These are phyloP conservation scores for Extremus antarcticus DNA, from an alignment of 495 filamentous ascomycete species.

Conservation along the genomic window DNA sequence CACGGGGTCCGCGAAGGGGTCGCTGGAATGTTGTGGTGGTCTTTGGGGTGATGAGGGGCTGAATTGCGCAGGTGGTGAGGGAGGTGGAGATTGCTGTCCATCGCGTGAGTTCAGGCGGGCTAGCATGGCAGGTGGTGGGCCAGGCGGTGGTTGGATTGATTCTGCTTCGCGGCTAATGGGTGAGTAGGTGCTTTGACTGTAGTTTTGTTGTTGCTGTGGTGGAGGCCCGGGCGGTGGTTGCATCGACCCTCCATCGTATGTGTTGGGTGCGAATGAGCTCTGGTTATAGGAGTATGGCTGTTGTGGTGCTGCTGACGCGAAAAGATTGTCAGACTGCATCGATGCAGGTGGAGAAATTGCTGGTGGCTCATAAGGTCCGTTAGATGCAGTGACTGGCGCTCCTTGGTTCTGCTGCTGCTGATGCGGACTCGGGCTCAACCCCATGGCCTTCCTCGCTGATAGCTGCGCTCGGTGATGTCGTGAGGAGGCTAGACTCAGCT, in stretches of 20 bases:
- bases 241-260: background rate
- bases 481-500: conserved; percentile 63
- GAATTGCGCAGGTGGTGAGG: conserved; percentile 8
- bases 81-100: conserved; percentile 14
- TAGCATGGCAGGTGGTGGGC: background rate
- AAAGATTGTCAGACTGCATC: background rate
- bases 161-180: too few species aligned
- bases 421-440: conserved; percentile 20
- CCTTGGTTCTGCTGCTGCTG: conserved; percentile 1
- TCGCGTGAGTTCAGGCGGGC: conserved; percentile 8
- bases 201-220: background rate
- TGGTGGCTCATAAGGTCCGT: background rate
- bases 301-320: background rate
- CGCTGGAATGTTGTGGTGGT: conserved; percentile 4
- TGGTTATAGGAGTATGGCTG: background rate
- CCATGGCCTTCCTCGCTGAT: conserved; percentile 42
- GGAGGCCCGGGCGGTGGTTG: conserved; percentile 5
- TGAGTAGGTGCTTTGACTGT: too few species aligned
- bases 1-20: conserved; percentile 28
- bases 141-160: background rate
- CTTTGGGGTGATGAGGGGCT: background rate
- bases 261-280: background rate
- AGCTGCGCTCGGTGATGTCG: conserved; percentile 74
- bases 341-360: background rate
- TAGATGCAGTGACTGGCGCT: background rate